Conservation (phyloP, 2,329 filamentous ascomycete species). For the Fusarium burgessii region DNA sequence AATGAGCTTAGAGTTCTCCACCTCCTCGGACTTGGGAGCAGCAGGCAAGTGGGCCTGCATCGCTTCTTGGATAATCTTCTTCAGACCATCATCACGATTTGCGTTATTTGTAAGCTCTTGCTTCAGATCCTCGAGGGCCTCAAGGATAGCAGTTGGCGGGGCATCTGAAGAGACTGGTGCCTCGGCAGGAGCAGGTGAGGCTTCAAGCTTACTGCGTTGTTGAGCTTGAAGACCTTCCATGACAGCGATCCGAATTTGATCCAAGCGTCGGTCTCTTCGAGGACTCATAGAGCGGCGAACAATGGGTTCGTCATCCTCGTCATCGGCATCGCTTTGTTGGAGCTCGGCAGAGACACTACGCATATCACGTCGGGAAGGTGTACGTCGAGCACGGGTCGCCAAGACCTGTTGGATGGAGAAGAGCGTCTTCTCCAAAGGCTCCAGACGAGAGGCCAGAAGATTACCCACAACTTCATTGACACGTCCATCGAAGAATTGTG, state of each 20-base stretch:
- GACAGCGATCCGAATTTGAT: slow-evolving; percentile 81
- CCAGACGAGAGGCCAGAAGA: slow-evolving; percentile 79
- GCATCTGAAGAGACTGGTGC: slow-evolving; percentile 18
- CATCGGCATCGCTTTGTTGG: slow-evolving; percentile 90
- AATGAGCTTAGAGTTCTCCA: slow-evolving; percentile 65
- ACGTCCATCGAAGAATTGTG: slow-evolving; percentile 89
- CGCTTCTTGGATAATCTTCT: slow-evolving; percentile 72
- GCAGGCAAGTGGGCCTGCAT: slow-evolving; percentile 68
- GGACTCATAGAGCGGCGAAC: slow-evolving; percentile 80
- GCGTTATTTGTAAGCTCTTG: slow-evolving; percentile 55
- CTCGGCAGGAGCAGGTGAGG: slow-evolving; percentile 40
- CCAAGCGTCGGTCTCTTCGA: slow-evolving; percentile 79
- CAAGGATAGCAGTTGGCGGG: slow-evolving; percentile 64
- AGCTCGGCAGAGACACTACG: slow-evolving; percentile 77
- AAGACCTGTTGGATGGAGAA: slow-evolving; percentile 79
- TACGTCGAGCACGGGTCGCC: slow-evolving; percentile 65
- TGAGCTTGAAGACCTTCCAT: slow-evolving; percentile 78
- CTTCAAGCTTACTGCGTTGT: slow-evolving; percentile 56
- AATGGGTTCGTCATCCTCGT: slow-evolving; percentile 83
- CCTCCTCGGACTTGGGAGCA: slow-evolving; percentile 62
- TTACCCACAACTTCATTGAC: slow-evolving; percentile 88
- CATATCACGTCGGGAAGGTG: slow-evolving; percentile 67
- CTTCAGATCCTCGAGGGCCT: slow-evolving; percentile 75
- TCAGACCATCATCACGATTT: slow-evolving; percentile 63
- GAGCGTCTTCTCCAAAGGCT: slow-evolving; percentile 84